Percentiles rank a stretch among this genome's conserved stretches.
These are phyloP conservation scores for Henckelia pumila DNA, from an alignment of 257 asterid genomes.

Conservation along the genomic window DNA sequence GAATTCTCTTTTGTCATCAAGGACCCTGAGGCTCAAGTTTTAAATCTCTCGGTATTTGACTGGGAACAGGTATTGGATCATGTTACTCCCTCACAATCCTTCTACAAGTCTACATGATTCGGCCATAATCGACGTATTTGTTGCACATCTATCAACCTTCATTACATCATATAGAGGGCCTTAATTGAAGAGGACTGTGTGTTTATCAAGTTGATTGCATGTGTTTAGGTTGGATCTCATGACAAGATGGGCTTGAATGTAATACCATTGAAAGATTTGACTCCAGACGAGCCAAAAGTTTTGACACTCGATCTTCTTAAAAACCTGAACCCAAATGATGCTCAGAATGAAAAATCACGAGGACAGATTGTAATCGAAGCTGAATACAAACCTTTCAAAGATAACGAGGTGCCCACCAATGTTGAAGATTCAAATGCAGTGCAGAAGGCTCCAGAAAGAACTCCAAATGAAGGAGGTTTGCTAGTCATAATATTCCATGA, in stretches of 20 bases:
- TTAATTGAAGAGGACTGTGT: too few relatives aligned
- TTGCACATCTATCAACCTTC: too few relatives aligned
- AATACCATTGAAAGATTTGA: constrained; percentile 51
- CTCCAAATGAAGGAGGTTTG: constrained; percentile 87
- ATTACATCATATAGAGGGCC: too few relatives aligned
- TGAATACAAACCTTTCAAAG: constrained; percentile 72
- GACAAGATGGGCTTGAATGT: constrained; percentile 85
- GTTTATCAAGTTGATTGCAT: neutral
- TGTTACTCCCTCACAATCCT: neutral
- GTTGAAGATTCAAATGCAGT: constrained; percentile 48
- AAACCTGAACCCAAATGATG: constrained; percentile 66
- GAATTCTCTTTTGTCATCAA: constrained; percentile 71
- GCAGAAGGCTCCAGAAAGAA: constrained; percentile 91
- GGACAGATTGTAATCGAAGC: constrained; percentile 80
- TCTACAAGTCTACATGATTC: too few relatives aligned
- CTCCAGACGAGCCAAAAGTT: constrained; percentile 64
- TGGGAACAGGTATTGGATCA: constrained; percentile 78
- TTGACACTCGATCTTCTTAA: constrained; percentile 82
- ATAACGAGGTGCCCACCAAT: constrained; percentile 47
- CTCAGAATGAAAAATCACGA: constrained; percentile 73
- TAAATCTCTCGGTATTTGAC: constrained; percentile 63
- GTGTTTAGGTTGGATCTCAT: constrained; percentile 68
- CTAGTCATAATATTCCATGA: constrained; percentile 84
- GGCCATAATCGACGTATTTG: too few relatives aligned
- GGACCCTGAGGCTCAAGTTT: constrained; percentile 71